phyloP scores from a whole-genome alignment of 352 stramenopile genomes.

The Phytophthora syringae region DNA sequence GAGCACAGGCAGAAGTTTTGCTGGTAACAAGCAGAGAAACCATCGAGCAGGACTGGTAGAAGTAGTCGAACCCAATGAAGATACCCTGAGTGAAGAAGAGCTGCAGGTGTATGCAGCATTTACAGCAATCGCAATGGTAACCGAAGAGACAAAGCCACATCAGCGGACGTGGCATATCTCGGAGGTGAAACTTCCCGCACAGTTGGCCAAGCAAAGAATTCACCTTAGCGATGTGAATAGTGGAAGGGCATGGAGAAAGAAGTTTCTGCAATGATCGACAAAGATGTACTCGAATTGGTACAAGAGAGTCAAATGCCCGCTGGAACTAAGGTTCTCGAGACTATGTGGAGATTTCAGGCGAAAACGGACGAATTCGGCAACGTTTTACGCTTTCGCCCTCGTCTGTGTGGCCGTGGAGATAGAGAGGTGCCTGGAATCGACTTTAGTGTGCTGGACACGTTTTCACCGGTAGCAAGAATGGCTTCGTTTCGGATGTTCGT shows the following conservation, averaged over 20 bases:
- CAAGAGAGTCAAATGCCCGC: slow-evolving; percentile 6
- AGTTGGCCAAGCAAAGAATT: not conserved
- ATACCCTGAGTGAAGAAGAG: not conserved
- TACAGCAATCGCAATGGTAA: not conserved
- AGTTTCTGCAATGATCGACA: slow-evolving; percentile 1
- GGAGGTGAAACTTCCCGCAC: slow-evolving; percentile 2
- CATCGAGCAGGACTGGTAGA: slow-evolving; percentile 29
- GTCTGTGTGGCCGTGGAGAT: slow-evolving; percentile 7
- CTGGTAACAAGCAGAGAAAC: no score
- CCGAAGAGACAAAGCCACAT: not conserved
- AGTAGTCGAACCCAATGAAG: not conserved
- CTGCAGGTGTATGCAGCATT: slow-evolving; percentile 8
- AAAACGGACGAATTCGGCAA: slow-evolving; percentile 11
- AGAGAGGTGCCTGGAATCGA: slow-evolving; percentile 6
- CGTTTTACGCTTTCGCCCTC: not conserved
- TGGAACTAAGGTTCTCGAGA: not conserved
- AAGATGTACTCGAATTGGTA: slow-evolving; percentile 7
- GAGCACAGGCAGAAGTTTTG: no score
- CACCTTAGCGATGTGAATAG: slow-evolving; percentile 1
- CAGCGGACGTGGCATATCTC: slow-evolving; percentile 4
- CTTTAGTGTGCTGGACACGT: slow-evolving; percentile 8
- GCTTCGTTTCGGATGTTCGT: slow-evolving; percentile 1
- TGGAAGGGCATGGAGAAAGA: slow-evolving; percentile 15
- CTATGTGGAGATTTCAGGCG: slow-evolving; percentile 10
- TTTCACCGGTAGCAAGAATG: slow-evolving; percentile 1